Percentiles rank a stretch among this genome's conserved stretches.
Conservation (phyloP, 2,329 filamentous ascomycete species). For the Hypomyces perniciosus region DNA sequence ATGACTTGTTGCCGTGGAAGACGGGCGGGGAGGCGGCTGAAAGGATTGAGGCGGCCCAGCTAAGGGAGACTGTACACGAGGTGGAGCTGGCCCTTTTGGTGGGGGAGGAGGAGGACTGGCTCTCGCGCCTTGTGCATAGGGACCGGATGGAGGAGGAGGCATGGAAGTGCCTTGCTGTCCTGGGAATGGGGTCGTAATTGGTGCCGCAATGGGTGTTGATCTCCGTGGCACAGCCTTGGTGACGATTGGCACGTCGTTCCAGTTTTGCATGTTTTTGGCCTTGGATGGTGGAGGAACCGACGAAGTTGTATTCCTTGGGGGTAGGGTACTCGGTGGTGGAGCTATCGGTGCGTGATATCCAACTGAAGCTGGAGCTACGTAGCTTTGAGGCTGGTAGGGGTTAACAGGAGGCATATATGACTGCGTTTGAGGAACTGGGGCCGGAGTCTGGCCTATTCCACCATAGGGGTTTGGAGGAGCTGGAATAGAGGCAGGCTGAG, state of each 20-base stretch:
- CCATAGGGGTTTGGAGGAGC: conserved; percentile 26
- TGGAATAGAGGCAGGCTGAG: conserved; percentile 30
- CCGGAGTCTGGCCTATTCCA: conserved; percentile 16
- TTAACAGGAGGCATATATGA: conserved; percentile 34
- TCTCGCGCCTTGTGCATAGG: conserved; percentile 55
- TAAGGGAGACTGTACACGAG: conserved; percentile 68
- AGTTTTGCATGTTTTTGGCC: conserved; percentile 67
- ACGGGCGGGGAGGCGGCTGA: conserved; percentile 54
- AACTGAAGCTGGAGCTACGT: conserved; percentile 30
- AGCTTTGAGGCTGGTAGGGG: conserved; percentile 27
- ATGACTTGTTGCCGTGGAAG: conserved; percentile 56
- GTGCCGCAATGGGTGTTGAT: conserved; percentile 63
- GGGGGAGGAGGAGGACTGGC: conserved; percentile 74
- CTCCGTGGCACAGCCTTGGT: conserved; percentile 67
- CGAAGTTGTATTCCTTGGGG: conserved; percentile 54
- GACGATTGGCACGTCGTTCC: conserved; percentile 94
- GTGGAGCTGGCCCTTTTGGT: conserved; percentile 68
- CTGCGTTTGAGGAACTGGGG: conserved; percentile 24
- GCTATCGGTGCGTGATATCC: conserved; percentile 33
- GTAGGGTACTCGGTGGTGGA: conserved; percentile 31
- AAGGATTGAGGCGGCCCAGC: conserved; percentile 40
- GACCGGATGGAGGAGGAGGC: conserved; percentile 49
- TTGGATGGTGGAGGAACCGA: conserved; percentile 64
- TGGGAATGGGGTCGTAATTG: conserved; percentile 71
- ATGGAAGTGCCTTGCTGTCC: conserved; percentile 53